Conservation (phyloP, 768 basidiomycete species). For the Tulasnella sp. region DNA sequence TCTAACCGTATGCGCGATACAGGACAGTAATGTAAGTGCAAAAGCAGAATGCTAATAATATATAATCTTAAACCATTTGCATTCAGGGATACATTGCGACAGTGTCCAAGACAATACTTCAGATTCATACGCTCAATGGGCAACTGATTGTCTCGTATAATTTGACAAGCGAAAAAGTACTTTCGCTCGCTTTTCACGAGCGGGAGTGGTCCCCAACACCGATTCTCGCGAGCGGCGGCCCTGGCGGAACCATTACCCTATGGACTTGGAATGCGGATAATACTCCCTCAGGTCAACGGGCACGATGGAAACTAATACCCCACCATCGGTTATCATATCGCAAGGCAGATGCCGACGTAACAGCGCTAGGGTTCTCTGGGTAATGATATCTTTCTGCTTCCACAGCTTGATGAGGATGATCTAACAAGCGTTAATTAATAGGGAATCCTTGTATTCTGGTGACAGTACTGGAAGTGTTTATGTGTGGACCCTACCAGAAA, state of each 20-base stretch:
- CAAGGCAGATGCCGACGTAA: slow-evolving; percentile 32
- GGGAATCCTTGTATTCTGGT: slow-evolving; percentile 51
- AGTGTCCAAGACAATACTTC: slow-evolving; percentile 56
- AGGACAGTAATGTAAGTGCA: slow-evolving; percentile 68
- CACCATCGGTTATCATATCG: slow-evolving; percentile 54
- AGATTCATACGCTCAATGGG: slow-evolving; percentile 78
- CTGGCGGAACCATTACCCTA: slow-evolving; percentile 65
- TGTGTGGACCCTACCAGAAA: slow-evolving; percentile 47
- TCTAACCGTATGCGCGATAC: slow-evolving; percentile 60
- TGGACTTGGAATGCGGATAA: slow-evolving; percentile 74
- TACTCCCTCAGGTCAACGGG: slow-evolving; percentile 50
- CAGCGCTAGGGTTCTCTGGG: slow-evolving; percentile 67
- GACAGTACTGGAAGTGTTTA: slow-evolving; percentile 49
- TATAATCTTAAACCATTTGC: neutral
- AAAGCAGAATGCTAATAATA: neutral
- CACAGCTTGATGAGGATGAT: neutral
- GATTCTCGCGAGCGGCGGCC: slow-evolving; percentile 65
- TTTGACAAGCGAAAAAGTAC: slow-evolving; percentile 43
- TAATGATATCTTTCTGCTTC: slow-evolving; percentile 27
- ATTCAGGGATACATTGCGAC: slow-evolving; percentile 75
- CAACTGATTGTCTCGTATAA: slow-evolving; percentile 60
- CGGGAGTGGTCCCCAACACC: slow-evolving; percentile 71
- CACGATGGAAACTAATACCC: slow-evolving; percentile 62
- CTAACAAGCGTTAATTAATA: slow-evolving; percentile 19
- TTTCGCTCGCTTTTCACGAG: slow-evolving; percentile 74